Conservation (phyloP, 805 yeast genomes). For the Metschnikowia lunata region DNA sequence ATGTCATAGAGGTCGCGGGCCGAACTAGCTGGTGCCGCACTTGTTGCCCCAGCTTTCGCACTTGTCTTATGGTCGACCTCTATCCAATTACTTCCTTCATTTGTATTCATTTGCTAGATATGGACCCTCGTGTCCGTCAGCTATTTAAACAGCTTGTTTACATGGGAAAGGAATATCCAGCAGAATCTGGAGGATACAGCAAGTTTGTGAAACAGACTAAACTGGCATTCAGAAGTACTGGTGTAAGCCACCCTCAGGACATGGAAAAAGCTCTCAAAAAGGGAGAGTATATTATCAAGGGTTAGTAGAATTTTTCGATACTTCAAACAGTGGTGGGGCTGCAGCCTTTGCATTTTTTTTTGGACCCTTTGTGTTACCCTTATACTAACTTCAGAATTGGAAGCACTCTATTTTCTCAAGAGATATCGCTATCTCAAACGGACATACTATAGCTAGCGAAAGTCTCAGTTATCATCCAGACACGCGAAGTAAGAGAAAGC, state of each 20-base stretch:
- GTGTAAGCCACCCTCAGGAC: slow-evolving; percentile 13
- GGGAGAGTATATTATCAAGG: slow-evolving; percentile 28
- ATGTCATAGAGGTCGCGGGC: too few relatives aligned
- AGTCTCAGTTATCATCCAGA: too few relatives aligned
- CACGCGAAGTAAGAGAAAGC: too few relatives aligned
- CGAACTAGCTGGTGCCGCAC: background rate
- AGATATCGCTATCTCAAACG: slow-evolving; percentile 32
- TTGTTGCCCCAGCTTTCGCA: background rate
- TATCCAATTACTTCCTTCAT: too few relatives aligned
- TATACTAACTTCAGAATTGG: slow-evolving; percentile 26
- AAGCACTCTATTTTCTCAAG: slow-evolving; percentile 28
- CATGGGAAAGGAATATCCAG: slow-evolving; percentile 36
- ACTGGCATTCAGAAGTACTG: slow-evolving; percentile 17
- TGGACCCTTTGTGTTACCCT: background rate
- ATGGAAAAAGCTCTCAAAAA: slow-evolving; percentile 22
- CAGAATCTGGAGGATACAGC: slow-evolving; percentile 25
- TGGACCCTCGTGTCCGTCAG: slow-evolving; percentile 15
- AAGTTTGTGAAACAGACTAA: slow-evolving; percentile 22
- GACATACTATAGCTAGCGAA: slow-evolving; percentile 22
- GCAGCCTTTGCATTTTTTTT: too few relatives aligned
- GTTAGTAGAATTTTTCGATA: slow-evolving; percentile 12
- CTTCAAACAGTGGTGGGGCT: too few relatives aligned
- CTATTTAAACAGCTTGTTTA: slow-evolving; percentile 24
- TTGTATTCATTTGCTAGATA: background rate
- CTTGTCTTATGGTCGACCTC: background rate